Base-by-base conservation (phyloP, 148 eudicot genomes). In the Chenopodium quinoa region DNA sequence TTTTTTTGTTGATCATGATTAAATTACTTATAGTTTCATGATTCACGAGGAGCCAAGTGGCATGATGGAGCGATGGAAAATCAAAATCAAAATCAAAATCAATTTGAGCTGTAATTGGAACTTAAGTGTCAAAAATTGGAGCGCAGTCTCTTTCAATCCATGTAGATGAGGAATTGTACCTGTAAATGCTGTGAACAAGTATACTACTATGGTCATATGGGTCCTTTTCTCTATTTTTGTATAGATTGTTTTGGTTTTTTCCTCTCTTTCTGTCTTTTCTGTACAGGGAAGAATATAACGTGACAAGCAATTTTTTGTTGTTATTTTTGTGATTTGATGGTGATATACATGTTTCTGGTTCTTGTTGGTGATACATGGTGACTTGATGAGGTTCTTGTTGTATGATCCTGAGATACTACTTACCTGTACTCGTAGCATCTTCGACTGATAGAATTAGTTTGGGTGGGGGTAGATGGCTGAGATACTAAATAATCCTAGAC, bases 71-170 rank as follows among this genome's bases (percentile, higher is more conserved):
- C 22, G 75, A 46, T 71, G 74, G 50, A 71, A 71, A 69, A 69
- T 25, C 20, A 34, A 29, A 14, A 13, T 25, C 20, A 34, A 29
- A 14, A 13, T 50, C 44, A 37, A 40, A 40, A 40, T 50, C 14
- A 50, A 46, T 48, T 7, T 25, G 22, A 48, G 56, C 73, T 14
- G 0, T 78, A 10, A 25, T 65, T 16, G 34, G 14, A 19, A 68
- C 48, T 25, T 25, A 68, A 47, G 23, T 19, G 81, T 25, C 56
- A 68, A 67, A 44, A 78, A 48, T 17, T 67, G 74, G 74, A 48
- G 63, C 16, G 40, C 50, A 9, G 81, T 78, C 81, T 67, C 81
- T 67, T 32, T 78, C 74, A 50, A 67, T 66, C 64, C 58, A 29
- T 9, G 20, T 23, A 50, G 60, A 64, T 34, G 63, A 37, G 37